Evolutionary conservation across 129 eudicot species (phyloP), one percentile per base, ranked within the genome.

Genomic region (Apium graveolens): DNA sequence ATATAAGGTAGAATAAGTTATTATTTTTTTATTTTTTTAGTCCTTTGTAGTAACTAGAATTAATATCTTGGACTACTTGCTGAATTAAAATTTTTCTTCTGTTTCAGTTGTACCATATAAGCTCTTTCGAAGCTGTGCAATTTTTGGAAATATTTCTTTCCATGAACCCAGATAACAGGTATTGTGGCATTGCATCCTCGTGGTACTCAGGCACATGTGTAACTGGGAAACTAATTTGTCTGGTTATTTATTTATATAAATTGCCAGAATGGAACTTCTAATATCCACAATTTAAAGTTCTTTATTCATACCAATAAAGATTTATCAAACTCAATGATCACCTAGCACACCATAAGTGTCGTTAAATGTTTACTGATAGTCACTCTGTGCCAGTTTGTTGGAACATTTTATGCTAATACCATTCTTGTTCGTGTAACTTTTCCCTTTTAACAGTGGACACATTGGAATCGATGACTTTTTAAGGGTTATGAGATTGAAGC

Each of bases 131-230:
- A 86, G 97, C 98, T 81, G 85, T 90, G 65, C 93, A 86, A 10
- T 87, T 95, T 80, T 83, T 95, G 87, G 96, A 87, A 57, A 84
- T 74, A 78, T 95, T 87, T 85, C 87, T 95, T 80, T 84, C 92
- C 43, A 95, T 95, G 98, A 90, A 90, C 78, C 98, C 98, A 0
- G 91, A 95, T 77, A 38, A 78, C 81, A 95, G 98, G 98, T 95
- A 90, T 26, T 21, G 26, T 2, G 65, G 7, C 60, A 13, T 74
- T 49, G 7, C n/a, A 27, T 74, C 20, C 27, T 26, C 39, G 3
- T 73, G 7, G 11, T 73, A 18, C 13, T 62, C 17, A n/a, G 69
- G 35, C 39, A 31, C 38, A 27, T 63, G 7, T 32, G 39, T 31
- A 32, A 4, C 38, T 65, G 38, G 5, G 38, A 65, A 65, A 65